Evolutionary conservation across 306 rosid species (phyloP).

Genomic region (Purshia tridentata): DNA sequence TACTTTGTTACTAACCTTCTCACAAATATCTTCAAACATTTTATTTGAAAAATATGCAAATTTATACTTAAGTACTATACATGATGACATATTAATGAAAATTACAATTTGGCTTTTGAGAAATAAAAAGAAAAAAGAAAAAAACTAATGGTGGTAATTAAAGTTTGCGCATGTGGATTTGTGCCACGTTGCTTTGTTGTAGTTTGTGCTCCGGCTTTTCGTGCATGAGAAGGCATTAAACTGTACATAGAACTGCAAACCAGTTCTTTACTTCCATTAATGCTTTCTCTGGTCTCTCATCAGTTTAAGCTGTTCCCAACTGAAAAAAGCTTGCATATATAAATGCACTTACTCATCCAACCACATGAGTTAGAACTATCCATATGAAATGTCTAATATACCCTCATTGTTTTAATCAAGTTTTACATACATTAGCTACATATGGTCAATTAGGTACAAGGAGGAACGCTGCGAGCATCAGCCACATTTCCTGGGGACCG

Average conservation of each 20-base stretch:
- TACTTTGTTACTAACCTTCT: too few species aligned
- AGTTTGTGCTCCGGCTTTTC: slow-evolving; percentile 3
- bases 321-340: too few species aligned
- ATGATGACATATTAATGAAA: too few species aligned
- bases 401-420: too few species aligned
- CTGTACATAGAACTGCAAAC: too few species aligned
- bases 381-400: too few species aligned
- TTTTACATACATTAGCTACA: background rate
- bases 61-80: background rate
- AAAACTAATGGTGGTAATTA: background rate
- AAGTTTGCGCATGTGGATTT: background rate
- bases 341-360: too few species aligned
- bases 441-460: slow-evolving; percentile 40
- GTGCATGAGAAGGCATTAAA: background rate
- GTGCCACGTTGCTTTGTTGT: slow-evolving; percentile 8
- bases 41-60: too few species aligned
- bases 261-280: background rate
- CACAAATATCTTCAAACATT: too few species aligned
- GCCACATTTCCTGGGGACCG: slow-evolving; percentile 58
- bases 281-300: background rate
- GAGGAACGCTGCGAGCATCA: slow-evolving; percentile 65
- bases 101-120: too few species aligned
- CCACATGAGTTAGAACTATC: too few species aligned
- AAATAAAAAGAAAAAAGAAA: background rate
- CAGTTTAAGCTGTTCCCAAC: too few species aligned